Percentiles rank a stretch among this genome's conserved stretches.
phyloP scores from a whole-genome alignment of 31 red algal genomes.

The Porphyra umbilicalis region DNA sequence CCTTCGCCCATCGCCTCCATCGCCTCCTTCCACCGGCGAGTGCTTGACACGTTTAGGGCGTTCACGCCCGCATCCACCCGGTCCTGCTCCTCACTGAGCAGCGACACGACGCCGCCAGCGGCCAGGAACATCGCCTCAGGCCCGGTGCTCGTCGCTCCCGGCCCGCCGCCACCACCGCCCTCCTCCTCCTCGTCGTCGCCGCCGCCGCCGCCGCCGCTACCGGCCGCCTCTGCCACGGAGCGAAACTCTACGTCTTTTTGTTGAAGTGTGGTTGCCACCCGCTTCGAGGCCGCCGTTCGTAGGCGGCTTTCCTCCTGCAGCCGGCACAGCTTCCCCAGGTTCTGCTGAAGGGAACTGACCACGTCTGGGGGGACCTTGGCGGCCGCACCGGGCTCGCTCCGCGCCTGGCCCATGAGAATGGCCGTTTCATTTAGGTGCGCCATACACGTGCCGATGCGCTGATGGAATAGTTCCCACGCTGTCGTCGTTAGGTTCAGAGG shows the following conservation, averaged over 20 bases:
- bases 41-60: neutral
- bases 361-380: neutral
- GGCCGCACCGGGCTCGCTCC: neutral
- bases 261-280: too few species aligned
- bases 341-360: neutral
- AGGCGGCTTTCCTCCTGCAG: neutral
- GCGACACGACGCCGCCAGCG: neutral
- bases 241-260: too few species aligned
- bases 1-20: neutral
- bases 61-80: neutral
- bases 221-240: neutral
- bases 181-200: neutral
- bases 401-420: neutral
- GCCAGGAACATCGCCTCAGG: neutral
- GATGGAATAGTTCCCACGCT: neutral
- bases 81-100: neutral
- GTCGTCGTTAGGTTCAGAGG: too few species aligned
- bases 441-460: neutral
- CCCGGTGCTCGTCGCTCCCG: neutral
- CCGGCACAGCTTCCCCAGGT: neutral
- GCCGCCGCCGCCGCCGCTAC: neutral
- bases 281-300: neutral
- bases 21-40: neutral
- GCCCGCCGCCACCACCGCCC: neutral
- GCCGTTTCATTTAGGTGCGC: neutral